Base-by-base conservation (phyloP, 306 rosid species). In the Quercus parvula region DNA sequence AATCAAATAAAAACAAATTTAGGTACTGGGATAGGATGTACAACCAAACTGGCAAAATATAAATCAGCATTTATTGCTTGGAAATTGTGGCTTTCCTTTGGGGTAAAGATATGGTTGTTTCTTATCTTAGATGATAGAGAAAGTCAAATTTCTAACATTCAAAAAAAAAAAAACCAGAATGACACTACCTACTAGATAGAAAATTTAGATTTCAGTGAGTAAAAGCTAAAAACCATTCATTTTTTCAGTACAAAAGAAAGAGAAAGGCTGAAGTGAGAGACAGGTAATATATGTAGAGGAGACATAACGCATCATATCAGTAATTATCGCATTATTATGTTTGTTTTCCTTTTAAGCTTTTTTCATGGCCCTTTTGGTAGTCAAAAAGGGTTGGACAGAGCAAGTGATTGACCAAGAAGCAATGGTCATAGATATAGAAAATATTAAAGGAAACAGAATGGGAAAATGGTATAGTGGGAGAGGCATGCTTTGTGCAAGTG, bases 351-450 rank as follows among this genome's bases (percentile, higher is more conserved):
- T 52, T 52, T 1, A 11, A 33, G 44, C 67, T 69, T 78, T 17
- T 56, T 64, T 78, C 41, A 17, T 72, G 75, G 80, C 77, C 80
- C 62, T 85, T 85, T 75, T 24, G 66, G 73, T 74, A 61, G 88
- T 85, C 76, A 81, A 81, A 77, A 79, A 33, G 27, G 52, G 52
- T 35, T 67, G 52, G 27, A 67, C 51, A 35, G 4, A 5, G 0
- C 7, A 6, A 2, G 72, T 19, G 52, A 33, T 67, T 18, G 71
- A 67, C 51, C 6, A 33, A 10, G 71, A 31, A 18, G 18, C 25
- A 4, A 4, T 17, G 1, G 17, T 18, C 14, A 35, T 12, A 33
- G n/a, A 49, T 38, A 49, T 0, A 12, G 15, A 49, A 49, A 49
- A 49, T 2, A 49, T 49, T 2, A 19, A 67, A 19, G 72, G 15